phyloP scores from a whole-genome alignment of 768 basidiomycete species.

The Lentinus brumalis region DNA sequence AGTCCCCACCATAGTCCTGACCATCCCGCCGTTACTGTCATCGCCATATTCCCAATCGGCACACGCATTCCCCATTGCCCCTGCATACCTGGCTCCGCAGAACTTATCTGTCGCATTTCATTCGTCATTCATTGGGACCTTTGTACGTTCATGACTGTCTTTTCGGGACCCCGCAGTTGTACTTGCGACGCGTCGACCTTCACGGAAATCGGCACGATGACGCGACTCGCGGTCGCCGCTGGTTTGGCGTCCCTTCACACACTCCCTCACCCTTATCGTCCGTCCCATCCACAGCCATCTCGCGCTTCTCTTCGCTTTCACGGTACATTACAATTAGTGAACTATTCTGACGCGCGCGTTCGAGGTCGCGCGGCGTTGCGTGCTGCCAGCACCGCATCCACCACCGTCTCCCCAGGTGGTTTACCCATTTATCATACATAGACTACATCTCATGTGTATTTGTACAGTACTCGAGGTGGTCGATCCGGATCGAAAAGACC shows the following conservation, averaged over 20 bases:
- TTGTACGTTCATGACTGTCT: constrained; percentile 13
- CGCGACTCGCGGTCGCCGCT: not conserved
- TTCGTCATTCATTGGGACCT: constrained; percentile 15
- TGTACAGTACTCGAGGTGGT: constrained; percentile 14
- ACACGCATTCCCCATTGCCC: constrained; percentile 1
- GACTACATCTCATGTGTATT: constrained; percentile 22
- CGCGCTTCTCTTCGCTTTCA: constrained; percentile 30
- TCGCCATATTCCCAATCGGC: constrained; percentile 1
- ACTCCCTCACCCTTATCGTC: constrained; percentile 13
- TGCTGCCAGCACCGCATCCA: constrained; percentile 12
- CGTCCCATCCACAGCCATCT: constrained; percentile 27
- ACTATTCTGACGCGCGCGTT: constrained; percentile 15
- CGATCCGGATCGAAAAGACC: constrained; percentile 10
- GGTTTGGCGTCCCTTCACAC: constrained; percentile 9
- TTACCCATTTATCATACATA: constrained; percentile 20
- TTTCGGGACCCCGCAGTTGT: constrained; percentile 5
- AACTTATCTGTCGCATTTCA: constrained; percentile 22
- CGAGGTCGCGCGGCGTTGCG: constrained; percentile 5
- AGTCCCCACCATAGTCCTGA: not conserved
- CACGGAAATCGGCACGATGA: not conserved
- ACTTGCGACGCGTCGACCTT: not conserved
- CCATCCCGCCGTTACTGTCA: constrained; percentile 3
- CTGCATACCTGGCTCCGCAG: constrained; percentile 6
- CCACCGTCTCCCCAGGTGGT: constrained; percentile 7
- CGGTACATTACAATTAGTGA: constrained; percentile 22